phyloP scores from a whole-genome alignment of 495 filamentous ascomycete species.

The Tuber brumale region DNA sequence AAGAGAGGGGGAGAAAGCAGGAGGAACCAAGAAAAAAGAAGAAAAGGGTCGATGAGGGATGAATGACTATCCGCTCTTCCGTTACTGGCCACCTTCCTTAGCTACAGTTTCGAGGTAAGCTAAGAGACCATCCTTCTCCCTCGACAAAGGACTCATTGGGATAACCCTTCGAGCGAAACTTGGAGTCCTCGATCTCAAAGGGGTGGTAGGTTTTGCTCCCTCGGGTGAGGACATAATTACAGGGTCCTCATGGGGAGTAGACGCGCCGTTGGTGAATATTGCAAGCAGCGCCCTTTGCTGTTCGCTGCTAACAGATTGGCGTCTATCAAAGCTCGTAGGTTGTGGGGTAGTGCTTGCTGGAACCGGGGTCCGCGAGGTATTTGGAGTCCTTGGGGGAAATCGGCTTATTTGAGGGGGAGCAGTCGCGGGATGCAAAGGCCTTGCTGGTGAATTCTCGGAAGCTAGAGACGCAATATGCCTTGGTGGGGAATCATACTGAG shows the following conservation, averaged over 20 bases:
- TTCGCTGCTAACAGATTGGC: constrained; percentile 32
- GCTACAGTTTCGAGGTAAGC: constrained; percentile 39
- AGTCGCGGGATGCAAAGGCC: neutral
- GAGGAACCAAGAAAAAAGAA: neutral
- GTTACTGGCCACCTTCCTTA: constrained; percentile 27
- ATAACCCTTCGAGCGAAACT: constrained; percentile 7
- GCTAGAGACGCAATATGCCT: neutral
- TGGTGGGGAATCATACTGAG: constrained; percentile 11
- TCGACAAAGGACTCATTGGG: constrained; percentile 28
- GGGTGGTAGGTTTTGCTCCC: constrained; percentile 11
- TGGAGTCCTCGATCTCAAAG: constrained; percentile 11
- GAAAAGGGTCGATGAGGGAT: neutral
- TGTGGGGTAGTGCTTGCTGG: constrained; percentile 6
- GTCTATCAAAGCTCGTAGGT: constrained; percentile 28
- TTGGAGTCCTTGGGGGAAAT: constrained; percentile 4
- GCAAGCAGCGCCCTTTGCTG: constrained; percentile 36
- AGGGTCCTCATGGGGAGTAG: neutral
- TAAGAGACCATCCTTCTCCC: constrained; percentile 29
- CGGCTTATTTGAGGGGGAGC: neutral
- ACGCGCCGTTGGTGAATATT: constrained; percentile 28
- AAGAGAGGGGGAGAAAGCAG: constrained; percentile 7
- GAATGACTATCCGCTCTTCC: neutral
- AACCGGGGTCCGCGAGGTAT: neutral
- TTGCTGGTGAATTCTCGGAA: neutral
- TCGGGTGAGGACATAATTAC: constrained; percentile 23